These are phyloP conservation scores for Saxophila tyrrhenica DNA, from an alignment of 495 filamentous ascomycete species.

Conservation along the genomic window DNA sequence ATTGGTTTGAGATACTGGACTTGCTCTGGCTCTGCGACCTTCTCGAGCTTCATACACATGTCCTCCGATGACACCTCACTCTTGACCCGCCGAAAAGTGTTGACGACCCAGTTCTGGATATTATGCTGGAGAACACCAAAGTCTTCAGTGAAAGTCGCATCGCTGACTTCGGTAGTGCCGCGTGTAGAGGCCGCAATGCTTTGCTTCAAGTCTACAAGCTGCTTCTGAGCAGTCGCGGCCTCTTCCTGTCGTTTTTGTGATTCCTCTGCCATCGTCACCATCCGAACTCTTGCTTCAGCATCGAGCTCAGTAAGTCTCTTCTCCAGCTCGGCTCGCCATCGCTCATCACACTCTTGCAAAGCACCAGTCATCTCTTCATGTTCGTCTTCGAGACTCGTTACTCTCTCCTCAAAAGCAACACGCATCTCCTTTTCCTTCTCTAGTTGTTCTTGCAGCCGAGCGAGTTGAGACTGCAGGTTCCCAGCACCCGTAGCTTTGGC, in stretches of 20 bases:
- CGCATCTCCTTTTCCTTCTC: constrained; percentile 10
- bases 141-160: constrained; percentile 22
- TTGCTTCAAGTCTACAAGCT: constrained; percentile 27
- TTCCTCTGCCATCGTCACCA: constrained; percentile 19
- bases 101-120: constrained; percentile 30
- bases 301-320: neutral
- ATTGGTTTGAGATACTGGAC: constrained; percentile 7
- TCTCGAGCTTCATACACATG: constrained; percentile 4
- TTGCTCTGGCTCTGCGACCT: neutral
- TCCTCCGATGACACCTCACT: neutral
- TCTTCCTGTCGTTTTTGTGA: constrained; percentile 14
- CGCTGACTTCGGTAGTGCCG: constrained; percentile 23
- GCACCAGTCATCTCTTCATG: neutral
- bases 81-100: constrained; percentile 26
- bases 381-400: constrained; percentile 5
- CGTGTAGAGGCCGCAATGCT: constrained; percentile 27
- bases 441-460: constrained; percentile 5
- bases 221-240: constrained; percentile 12
- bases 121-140: constrained; percentile 23
- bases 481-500: neutral
- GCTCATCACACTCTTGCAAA: constrained; percentile 10
- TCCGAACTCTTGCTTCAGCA: neutral
- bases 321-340: neutral
- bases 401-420: constrained; percentile 2
- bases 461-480: constrained; percentile 1